Evolutionary conservation across 768 basidiomycete genomes (phyloP), one percentile per base, ranked within the genome.

Genomic region (Suillus placidus): DNA sequence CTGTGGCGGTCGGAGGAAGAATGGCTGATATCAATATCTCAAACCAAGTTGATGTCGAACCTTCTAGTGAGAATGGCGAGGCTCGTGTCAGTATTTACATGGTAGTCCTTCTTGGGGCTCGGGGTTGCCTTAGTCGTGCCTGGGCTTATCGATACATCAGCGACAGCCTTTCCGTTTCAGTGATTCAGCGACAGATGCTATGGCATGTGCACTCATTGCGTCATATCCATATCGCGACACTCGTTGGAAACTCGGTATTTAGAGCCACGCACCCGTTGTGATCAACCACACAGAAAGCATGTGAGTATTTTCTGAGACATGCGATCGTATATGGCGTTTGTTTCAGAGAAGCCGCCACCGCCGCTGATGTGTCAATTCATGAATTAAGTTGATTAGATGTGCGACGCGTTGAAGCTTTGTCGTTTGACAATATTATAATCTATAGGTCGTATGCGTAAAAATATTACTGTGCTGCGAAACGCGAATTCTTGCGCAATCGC

Each of bases 401-500:
- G 12, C 55, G n/a, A 56, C 9, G 37, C 26, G 37, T 20, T 40
- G 37, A 42, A 40, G 57, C 23, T 30, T 60, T 30, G 57, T 30
- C 38, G 26, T 30, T 42, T 60, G 57, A 58, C 16, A 30, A 30
- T 14, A 30, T 26, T 26, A 51, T 10, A 20, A 58, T 40, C 26
- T 40, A 40, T 58, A 40, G 6, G 18, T 42, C 23, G 38, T 30
- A 40, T 38, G 56, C 8, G 56, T 58, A 58, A 40, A 56, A 38
- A 18, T 30, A 60, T 74, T 61, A 75, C 47, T 68, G 60, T 8
- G 34, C 76, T 6, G 82, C 79, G 67, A 86, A 85, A 10, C 74
- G 74, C 38, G 84, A 84, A n/a, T 71, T 75, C 55, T 73, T 77
- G 20, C 87, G 69, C 61, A 87, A 67, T 32, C 78, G 76, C 8